These are phyloP conservation scores for Casuarina equisetifolia DNA, from an alignment of 306 rosid species.

Conservation along the genomic window DNA sequence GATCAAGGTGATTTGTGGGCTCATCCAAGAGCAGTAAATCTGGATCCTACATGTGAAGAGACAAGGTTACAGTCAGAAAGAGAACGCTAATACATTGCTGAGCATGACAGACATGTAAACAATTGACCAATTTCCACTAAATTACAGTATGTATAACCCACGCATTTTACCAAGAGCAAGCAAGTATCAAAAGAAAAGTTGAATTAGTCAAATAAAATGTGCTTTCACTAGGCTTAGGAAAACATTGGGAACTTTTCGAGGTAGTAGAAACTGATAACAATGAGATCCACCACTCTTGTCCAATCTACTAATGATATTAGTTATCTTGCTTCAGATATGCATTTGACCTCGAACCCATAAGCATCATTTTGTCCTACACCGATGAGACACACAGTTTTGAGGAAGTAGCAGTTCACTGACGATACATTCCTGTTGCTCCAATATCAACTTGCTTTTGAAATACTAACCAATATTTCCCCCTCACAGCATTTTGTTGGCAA, in stretches of 20 bases:
- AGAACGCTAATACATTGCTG: constrained; percentile 13
- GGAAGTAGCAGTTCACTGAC: constrained; percentile 6
- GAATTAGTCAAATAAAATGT: background rate
- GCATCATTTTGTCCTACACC: background rate
- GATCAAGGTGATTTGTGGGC: constrained; percentile 96
- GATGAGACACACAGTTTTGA: constrained; percentile 1
- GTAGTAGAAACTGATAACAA: background rate
- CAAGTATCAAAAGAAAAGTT: background rate
- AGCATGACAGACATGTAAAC: constrained; percentile 15
- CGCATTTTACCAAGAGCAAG: constrained; percentile 6
- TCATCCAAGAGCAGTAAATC: constrained; percentile 91
- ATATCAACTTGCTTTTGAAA: background rate
- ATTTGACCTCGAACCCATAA: background rate
- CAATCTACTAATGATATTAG: background rate
- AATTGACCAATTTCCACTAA: constrained; percentile 6
- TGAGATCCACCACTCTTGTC: background rate
- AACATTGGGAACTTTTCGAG: background rate
- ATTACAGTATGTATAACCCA: constrained; percentile 2
- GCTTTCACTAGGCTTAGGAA: background rate
- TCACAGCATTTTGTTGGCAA: background rate
- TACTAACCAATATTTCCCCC: background rate
- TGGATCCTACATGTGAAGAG: constrained; percentile 70
- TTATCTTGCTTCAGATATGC: background rate
- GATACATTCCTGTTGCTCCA: background rate
- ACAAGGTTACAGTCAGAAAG: constrained; percentile 7